Percentiles rank a stretch among this genome's conserved stretches.
phyloP scores from a whole-genome alignment of 2,329 filamentous ascomycete genomes.

The Rosellinia necatrix region DNA sequence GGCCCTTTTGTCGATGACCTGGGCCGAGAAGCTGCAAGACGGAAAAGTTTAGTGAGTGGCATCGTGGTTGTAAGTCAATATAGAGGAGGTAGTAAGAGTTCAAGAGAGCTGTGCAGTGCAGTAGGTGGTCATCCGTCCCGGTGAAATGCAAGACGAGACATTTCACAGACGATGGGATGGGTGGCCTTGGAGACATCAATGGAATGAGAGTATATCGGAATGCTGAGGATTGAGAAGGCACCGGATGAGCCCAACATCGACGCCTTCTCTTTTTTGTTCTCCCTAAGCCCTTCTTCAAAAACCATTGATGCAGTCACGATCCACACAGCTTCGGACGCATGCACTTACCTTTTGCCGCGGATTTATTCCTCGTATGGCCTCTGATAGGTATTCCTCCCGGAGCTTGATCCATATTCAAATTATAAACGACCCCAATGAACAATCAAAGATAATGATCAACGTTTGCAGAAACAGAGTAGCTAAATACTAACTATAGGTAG shows the following conservation, averaged over 20 bases:
- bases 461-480: neutral
- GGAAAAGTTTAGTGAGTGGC: conserved; percentile 36
- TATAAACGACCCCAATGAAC: neutral
- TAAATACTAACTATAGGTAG: no score
- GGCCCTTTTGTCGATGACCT: conserved; percentile 78
- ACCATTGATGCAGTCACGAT: no score
- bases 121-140: neutral
- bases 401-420: conserved; percentile 31
- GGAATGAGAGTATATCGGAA: no score
- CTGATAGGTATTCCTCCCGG: conserved; percentile 22
- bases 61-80: conserved; percentile 18
- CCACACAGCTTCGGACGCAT: neutral
- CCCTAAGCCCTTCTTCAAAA: no score
- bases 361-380: conserved; percentile 38
- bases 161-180: neutral
- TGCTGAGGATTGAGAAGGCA: no score
- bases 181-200: no score
- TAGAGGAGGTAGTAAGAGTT: no score
- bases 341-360: conserved; percentile 37
- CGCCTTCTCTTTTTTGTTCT: neutral
- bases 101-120: no score
- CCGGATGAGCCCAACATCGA: neutral
- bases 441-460: neutral
- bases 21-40: conserved; percentile 58
- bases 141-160: neutral